Base-by-base conservation (phyloP, 1,284 basidiomycete genomes). In the Ceratobasidium sp. region DNA sequence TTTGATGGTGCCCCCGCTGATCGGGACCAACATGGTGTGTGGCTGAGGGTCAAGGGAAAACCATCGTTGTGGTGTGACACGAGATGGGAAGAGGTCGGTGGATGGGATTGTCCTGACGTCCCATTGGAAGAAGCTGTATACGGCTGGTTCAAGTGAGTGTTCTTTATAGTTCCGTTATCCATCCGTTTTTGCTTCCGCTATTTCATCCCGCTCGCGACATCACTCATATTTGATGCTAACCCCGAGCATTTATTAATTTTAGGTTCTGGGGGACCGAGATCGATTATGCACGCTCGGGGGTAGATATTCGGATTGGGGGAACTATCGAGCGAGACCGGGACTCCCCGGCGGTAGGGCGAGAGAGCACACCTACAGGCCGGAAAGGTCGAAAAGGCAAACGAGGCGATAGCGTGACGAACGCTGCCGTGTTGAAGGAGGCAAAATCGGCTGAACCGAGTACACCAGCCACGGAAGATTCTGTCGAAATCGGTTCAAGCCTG, bases 81-180 rank as follows among this genome's bases (percentile, higher is more conserved):
- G 84, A 87, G 80, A 80, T 83, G 44, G 83, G 86, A 19, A 88
- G 83, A 79, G 79, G 81, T 44, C 29, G 40, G 1, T 46, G 68
- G 5, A 64, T 7, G 86, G 83, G 84, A 68, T 22, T 19, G 74
- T 1, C 59, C 68, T 13, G 68, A 79, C 17, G 75, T 82, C 17
- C 70, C 81, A 6, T 66, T 86, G 1, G 78, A 80, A 44, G 80
- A 84, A 22, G 79, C 83, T 5, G 75, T 88, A 49, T 65, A 78
- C 1, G 83, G 84, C 1, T 90, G 87, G 88, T 89, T 89, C 79
- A 78, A 81, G 89, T 89, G 77, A 75, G 83, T 81, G 22, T 61
- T 89, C 85, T 80, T 89, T 76, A 84, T 44, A 80, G 84, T 59
- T 76, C 86, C 40, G 37, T 9, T 40, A 40, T 9, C 37, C 37